A percentile compares a stretch with the other conserved stretches of the same genome.
phyloP scores from a whole-genome alignment of 345 rosid genomes.

The Cardamine chenopodiifolia region DNA sequence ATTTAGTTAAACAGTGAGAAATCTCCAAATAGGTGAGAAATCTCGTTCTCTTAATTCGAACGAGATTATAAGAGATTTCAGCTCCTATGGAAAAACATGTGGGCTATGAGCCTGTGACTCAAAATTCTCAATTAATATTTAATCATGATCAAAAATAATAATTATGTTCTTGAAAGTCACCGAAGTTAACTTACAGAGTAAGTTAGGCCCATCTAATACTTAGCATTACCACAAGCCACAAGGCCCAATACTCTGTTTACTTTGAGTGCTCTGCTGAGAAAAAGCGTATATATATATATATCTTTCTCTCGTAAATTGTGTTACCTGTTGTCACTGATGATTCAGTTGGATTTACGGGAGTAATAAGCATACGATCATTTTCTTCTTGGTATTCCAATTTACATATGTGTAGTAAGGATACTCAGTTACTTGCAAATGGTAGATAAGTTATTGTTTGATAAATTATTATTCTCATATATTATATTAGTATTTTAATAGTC shows the following conservation, averaged over 20 bases:
- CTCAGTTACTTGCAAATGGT: background rate
- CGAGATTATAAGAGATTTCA: background rate
- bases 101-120: background rate
- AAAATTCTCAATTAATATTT: background rate
- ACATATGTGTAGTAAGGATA: background rate
- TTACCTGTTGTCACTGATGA: background rate
- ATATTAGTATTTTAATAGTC: background rate
- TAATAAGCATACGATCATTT: constrained; percentile 28
- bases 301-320: background rate
- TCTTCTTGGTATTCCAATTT: background rate
- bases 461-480: background rate
- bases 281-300: too few relatives aligned
- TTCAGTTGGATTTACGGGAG: constrained; percentile 32
- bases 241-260: background rate
- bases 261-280: too few relatives aligned
- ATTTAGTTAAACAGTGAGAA: too few relatives aligned
- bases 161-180: background rate
- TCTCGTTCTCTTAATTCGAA: too few relatives aligned
- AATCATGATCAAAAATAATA: background rate
- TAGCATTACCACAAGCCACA: background rate
- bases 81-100: background rate
- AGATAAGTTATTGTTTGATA: background rate
- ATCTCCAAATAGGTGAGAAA: too few relatives aligned
- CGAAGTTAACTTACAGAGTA: background rate
- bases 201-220: background rate